Conservation (phyloP, 1,284 basidiomycete species). For the Malassezia cuniculi region DNA sequence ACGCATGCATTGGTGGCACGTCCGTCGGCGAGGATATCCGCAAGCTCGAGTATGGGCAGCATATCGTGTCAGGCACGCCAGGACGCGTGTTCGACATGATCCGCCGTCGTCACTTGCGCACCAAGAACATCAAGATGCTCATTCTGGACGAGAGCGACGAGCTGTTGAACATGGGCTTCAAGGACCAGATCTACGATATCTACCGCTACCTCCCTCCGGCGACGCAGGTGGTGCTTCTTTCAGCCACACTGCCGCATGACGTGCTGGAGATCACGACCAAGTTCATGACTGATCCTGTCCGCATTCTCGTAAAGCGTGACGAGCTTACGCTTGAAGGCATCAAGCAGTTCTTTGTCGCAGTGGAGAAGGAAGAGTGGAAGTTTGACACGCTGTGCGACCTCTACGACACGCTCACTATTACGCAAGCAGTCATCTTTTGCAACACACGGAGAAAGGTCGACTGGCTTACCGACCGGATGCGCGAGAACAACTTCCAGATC, state of each 20-base stretch:
- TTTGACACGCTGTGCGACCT: conserved; percentile 91
- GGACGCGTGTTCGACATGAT: conserved; percentile 99
- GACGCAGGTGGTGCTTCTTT: conserved; percentile 91
- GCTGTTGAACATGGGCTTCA: conserved; percentile 94
- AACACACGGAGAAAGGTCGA: conserved; percentile 98
- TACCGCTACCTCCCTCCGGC: conserved; percentile 96
- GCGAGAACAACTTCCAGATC: conserved; percentile 50
- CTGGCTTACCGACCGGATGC: conserved; percentile 98
- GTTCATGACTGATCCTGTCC: conserved; percentile 98
- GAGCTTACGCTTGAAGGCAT: conserved; percentile 98
- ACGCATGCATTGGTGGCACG: conserved; percentile 92
- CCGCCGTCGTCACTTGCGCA: conserved; percentile 77
- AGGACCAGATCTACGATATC: conserved; percentile 99
- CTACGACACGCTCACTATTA: conserved; percentile 97
- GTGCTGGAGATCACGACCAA: conserved; percentile 99
- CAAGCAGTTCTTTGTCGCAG: conserved; percentile 99
- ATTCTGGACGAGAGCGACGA: conserved; percentile 97
- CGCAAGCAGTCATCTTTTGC: conserved; percentile 99
- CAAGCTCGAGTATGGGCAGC: conserved; percentile 94
- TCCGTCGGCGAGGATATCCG: conserved; percentile 95
- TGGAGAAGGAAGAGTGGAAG: conserved; percentile 99
- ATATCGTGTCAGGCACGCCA: conserved; percentile 93
- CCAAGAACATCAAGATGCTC: conserved; percentile 98
- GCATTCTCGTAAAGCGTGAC: conserved; percentile 98
- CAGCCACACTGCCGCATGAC: conserved; percentile 89